These are phyloP conservation scores for Aquilaria agallochum DNA, from an alignment of 441 rosid species.

Conservation along the genomic window DNA sequence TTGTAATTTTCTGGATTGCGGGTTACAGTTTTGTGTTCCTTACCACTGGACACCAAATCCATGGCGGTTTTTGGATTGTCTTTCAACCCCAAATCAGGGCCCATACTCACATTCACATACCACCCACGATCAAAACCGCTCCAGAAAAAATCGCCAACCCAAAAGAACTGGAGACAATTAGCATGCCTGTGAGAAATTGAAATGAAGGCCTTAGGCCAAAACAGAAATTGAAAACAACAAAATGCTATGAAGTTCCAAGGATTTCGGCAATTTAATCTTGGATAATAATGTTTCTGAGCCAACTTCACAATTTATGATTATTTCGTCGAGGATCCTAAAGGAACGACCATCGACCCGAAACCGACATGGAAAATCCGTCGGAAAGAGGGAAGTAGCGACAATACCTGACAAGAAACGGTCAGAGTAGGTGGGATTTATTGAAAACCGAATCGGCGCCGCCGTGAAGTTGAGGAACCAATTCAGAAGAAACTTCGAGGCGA, in stretches of 20 bases:
- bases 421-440: too few species aligned
- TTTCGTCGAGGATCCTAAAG: too few species aligned
- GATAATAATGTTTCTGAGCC: neutral
- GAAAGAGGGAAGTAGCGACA: too few species aligned
- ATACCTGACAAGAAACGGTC: too few species aligned
- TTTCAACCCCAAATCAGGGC: slow-evolving; percentile 27
- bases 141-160: slow-evolving; percentile 2
- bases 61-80: slow-evolving; percentile 22
- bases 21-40: slow-evolving; percentile 18
- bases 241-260: neutral
- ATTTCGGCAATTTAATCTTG: neutral
- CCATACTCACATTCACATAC: slow-evolving; percentile 25
- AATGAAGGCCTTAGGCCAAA: neutral
- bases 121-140: slow-evolving; percentile 1
- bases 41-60: slow-evolving; percentile 21
- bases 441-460: too few species aligned
- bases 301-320: too few species aligned
- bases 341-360: too few species aligned
- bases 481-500: too few species aligned
- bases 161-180: neutral
- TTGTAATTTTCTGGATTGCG: slow-evolving; percentile 26
- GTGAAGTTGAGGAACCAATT: too few species aligned
- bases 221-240: neutral
- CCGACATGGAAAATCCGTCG: too few species aligned
- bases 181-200: neutral